Evolutionary conservation across 1,284 basidiomycete genomes (phyloP).

Genomic region (Farysia itapuensis): DNA sequence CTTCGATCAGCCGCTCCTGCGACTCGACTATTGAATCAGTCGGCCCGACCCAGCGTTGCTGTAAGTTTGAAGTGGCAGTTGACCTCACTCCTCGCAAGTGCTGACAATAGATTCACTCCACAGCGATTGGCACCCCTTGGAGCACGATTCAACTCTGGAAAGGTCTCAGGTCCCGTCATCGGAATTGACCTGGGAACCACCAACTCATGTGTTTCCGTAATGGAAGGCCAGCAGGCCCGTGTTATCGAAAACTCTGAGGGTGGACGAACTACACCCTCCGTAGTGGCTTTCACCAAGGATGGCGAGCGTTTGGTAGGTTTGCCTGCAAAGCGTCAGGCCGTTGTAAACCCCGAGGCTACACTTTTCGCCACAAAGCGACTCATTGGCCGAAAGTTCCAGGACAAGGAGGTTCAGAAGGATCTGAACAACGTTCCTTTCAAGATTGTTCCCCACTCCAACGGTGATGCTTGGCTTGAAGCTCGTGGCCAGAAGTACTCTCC

Average conservation of each 20-base stretch:
- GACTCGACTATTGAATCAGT: slow-evolving; percentile 46
- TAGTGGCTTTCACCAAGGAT: slow-evolving; percentile 93
- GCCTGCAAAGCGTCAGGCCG: slow-evolving; percentile 94
- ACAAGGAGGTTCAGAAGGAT: slow-evolving; percentile 90
- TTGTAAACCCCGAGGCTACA: slow-evolving; percentile 76
- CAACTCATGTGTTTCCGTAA: slow-evolving; percentile 62
- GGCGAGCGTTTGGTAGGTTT: slow-evolving; percentile 77
- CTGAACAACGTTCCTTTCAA: slow-evolving; percentile 73
- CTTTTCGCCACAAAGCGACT: slow-evolving; percentile 84
- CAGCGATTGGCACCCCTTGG: slow-evolving; percentile 45
- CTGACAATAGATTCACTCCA: too few relatives aligned
- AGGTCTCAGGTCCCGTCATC: slow-evolving; percentile 56
- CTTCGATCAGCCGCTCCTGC: slow-evolving; percentile 45
- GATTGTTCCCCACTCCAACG: slow-evolving; percentile 70
- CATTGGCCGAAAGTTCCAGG: slow-evolving; percentile 89
- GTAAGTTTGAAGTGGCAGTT: slow-evolving; percentile 34
- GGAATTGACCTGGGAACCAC: slow-evolving; percentile 59
- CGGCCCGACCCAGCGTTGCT: slow-evolving; percentile 43
- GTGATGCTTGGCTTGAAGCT: slow-evolving; percentile 74
- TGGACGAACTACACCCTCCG: slow-evolving; percentile 94
- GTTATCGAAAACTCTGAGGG: slow-evolving; percentile 98
- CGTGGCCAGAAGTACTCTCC: slow-evolving; percentile 67
- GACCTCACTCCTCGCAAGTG: neutral
- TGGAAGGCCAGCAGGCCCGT: slow-evolving; percentile 85
- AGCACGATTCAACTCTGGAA: slow-evolving; percentile 45